These are phyloP conservation scores for Panicum virgatum DNA, from an alignment of 202 grass and related monocot species.

Conservation along the genomic window DNA sequence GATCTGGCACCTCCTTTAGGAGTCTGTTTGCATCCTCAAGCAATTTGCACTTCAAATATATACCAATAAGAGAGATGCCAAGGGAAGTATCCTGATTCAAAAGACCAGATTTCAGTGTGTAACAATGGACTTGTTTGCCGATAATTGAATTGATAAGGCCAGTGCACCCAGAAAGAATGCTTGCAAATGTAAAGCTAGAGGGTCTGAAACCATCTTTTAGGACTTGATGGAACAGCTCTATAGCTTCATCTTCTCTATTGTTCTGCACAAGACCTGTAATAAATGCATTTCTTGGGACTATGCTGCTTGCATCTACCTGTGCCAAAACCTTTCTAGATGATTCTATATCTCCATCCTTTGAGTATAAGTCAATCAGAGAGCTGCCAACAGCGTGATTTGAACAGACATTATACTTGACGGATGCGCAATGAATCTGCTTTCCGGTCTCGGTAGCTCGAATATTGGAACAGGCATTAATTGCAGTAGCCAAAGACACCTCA, in stretches of 20 bases:
- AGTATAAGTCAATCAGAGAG: slow-evolving; percentile 69
- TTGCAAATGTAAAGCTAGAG: slow-evolving; percentile 58
- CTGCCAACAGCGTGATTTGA: slow-evolving; percentile 57
- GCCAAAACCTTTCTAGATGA: slow-evolving; percentile 57
- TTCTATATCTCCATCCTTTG: slow-evolving; percentile 55
- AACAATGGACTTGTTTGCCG: slow-evolving; percentile 57
- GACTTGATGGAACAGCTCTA: slow-evolving; percentile 47
- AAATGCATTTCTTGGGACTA: slow-evolving; percentile 64
- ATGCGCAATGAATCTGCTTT: slow-evolving; percentile 61
- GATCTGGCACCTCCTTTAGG: slow-evolving; percentile 53
- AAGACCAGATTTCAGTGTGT: slow-evolving; percentile 58
- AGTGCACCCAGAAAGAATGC: slow-evolving; percentile 61
- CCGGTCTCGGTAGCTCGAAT: slow-evolving; percentile 55
- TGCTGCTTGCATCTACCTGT: slow-evolving; percentile 50
- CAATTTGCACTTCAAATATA: slow-evolving; percentile 69
- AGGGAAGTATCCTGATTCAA: slow-evolving; percentile 57
- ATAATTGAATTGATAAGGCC: slow-evolving; percentile 41
- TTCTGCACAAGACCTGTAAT: slow-evolving; percentile 67
- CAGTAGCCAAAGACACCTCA: slow-evolving; percentile 64
- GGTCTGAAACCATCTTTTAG: slow-evolving; percentile 56
- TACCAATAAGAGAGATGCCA: slow-evolving; percentile 48
- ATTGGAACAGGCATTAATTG: slow-evolving; percentile 60
- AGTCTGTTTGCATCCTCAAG: slow-evolving; percentile 59
- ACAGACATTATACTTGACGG: slow-evolving; percentile 50
- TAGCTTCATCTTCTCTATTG: slow-evolving; percentile 56